Conservation (phyloP, 768 basidiomycete genomes). For the Boletus subcaerulescens region DNA sequence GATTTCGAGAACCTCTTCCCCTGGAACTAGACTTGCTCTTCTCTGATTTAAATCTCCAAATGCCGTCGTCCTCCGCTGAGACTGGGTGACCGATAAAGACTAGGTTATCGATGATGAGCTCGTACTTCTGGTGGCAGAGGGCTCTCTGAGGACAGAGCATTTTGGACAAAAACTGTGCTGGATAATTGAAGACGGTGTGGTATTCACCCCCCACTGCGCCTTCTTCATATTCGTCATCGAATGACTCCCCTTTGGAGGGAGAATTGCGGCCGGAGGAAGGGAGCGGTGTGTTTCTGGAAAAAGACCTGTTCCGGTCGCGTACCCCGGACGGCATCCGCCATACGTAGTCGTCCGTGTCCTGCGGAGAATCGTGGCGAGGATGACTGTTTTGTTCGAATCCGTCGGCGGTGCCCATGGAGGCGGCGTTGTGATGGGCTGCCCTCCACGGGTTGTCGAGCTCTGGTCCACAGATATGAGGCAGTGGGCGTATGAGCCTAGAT, state of each 20-base stretch:
- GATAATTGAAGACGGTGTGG: slow-evolving; percentile 74
- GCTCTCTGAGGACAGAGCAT: slow-evolving; percentile 74
- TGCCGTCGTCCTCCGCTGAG: slow-evolving; percentile 67
- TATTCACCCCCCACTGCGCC: slow-evolving; percentile 49
- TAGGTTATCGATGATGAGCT: slow-evolving; percentile 86
- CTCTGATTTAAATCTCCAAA: slow-evolving; percentile 74
- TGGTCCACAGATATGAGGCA: slow-evolving; percentile 44
- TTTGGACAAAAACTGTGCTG: slow-evolving; percentile 74
- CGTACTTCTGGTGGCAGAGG: slow-evolving; percentile 93
- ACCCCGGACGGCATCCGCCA: slow-evolving; percentile 57
- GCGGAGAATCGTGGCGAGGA: slow-evolving; percentile 1
- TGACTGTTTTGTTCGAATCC: slow-evolving; percentile 2
- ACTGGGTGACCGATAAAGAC: slow-evolving; percentile 96
- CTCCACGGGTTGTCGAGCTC: slow-evolving; percentile 75
- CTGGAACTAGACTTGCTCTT: slow-evolving; percentile 48
- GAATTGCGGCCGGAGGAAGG: slow-evolving; percentile 51
- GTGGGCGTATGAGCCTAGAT: slow-evolving; percentile 69
- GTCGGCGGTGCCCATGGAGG: slow-evolving; percentile 23
- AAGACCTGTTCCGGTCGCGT: slow-evolving; percentile 52
- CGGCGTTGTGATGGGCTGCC: slow-evolving; percentile 52
- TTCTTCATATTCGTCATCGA: slow-evolving; percentile 33
- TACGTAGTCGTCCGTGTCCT: slow-evolving; percentile 47
- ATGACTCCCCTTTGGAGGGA: slow-evolving; percentile 44
- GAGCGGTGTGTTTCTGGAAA: slow-evolving; percentile 43
- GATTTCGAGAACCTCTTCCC: slow-evolving; percentile 54